A percentile compares a stretch with the other conserved stretches of the same genome.
These are phyloP conservation scores for Pyrenophora graminea DNA, from an alignment of 2,329 filamentous ascomycete species.

Conservation along the genomic window DNA sequence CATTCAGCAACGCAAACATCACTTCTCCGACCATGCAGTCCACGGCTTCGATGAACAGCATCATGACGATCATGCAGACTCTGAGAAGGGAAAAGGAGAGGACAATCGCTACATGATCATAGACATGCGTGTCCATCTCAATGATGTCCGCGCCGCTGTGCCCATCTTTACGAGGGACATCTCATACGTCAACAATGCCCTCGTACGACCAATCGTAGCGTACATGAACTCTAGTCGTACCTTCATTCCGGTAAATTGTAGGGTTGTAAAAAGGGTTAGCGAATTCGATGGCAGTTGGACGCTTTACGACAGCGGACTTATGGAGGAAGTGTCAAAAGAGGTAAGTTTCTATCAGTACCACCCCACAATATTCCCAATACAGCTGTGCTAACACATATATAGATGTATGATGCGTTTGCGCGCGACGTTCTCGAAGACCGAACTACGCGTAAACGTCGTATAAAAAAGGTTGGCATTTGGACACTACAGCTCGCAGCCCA, in stretches of 20 bases:
- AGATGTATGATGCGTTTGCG: slow-evolving; percentile 91
- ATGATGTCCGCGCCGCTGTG: slow-evolving; percentile 90
- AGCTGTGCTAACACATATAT: slow-evolving; percentile 8
- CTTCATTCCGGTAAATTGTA: slow-evolving; percentile 93
- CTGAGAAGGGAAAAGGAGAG: slow-evolving; percentile 45
- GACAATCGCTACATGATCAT: slow-evolving; percentile 84
- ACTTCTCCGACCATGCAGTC: slow-evolving; percentile 42
- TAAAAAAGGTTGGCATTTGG: slow-evolving; percentile 97
- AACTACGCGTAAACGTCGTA: slow-evolving; percentile 78
- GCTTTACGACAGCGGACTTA: slow-evolving; percentile 86
- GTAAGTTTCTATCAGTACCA: slow-evolving; percentile 41
- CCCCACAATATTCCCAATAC: not conserved
- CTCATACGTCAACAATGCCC: slow-evolving; percentile 93
- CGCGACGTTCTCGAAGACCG: slow-evolving; percentile 89
- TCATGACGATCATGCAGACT: slow-evolving; percentile 20
- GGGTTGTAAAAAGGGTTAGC: slow-evolving; percentile 82
- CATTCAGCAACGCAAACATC: slow-evolving; percentile 68
- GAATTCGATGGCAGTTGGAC: slow-evolving; percentile 98
- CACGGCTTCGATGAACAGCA: slow-evolving; percentile 35
- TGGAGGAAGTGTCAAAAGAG: slow-evolving; percentile 91
- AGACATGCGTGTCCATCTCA: slow-evolving; percentile 92
- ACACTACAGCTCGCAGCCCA: slow-evolving; percentile 90
- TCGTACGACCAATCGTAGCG: slow-evolving; percentile 93
- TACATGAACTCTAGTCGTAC: slow-evolving; percentile 96
- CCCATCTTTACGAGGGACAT: slow-evolving; percentile 90